These are phyloP conservation scores for Blastomyces gilchristii DNA, from an alignment of 2,329 filamentous ascomycete genomes.

Conservation along the genomic window DNA sequence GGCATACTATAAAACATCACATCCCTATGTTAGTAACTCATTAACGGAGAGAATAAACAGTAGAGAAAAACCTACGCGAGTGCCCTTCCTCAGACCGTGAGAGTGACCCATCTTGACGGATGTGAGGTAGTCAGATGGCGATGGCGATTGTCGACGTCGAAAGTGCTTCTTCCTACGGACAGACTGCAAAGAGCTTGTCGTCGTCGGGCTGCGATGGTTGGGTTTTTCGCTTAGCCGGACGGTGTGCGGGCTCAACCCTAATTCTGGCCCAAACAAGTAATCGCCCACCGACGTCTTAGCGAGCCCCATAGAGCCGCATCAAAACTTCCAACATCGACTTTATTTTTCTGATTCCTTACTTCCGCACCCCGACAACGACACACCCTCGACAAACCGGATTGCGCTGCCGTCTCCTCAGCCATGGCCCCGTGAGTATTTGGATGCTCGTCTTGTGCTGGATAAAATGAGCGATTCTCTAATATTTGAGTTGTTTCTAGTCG, in stretches of 20 bases:
- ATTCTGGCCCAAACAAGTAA: conserved; percentile 9
- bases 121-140: conserved; percentile 33
- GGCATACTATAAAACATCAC: conserved; percentile 52
- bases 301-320: conserved; percentile 10
- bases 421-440: conserved; percentile 37
- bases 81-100: conserved; percentile 76
- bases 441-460: neutral
- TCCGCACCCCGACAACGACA: conserved; percentile 12
- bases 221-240: conserved; percentile 16
- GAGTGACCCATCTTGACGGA: conserved; percentile 71
- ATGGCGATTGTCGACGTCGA: conserved; percentile 38
- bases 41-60: conserved; percentile 4
- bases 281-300: conserved; percentile 13
- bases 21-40: neutral
- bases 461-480: conserved; percentile 12
- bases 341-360: conserved; percentile 4
- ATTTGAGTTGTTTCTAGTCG: conserved; percentile 32
- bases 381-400: conserved; percentile 20
- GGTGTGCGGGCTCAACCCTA: conserved; percentile 17
- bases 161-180: conserved; percentile 16
- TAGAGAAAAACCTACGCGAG: conserved; percentile 53
- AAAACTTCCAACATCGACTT: conserved; percentile 4
- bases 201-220: conserved; percentile 17
- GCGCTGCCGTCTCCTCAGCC: conserved; percentile 26
- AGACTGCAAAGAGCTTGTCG: conserved; percentile 4